Evolutionary conservation across 495 filamentous ascomycete species (phyloP), one percentile per base, ranked within the genome.

Genomic region (Lindgomyces ingoldianus): DNA sequence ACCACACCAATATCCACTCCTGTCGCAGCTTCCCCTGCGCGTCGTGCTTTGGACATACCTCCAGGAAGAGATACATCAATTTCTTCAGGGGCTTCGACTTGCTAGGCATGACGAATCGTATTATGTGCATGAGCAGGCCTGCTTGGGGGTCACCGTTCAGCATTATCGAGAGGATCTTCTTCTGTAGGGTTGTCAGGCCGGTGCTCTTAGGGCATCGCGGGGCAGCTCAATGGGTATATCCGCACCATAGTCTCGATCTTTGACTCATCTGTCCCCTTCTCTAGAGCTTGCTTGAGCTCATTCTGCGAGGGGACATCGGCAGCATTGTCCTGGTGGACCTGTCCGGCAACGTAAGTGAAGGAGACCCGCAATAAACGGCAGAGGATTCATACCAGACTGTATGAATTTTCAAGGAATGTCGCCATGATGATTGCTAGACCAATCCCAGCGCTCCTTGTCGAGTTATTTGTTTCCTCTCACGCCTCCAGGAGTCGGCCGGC

Each of bases 1-100:
- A 98, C 94, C 95, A 98, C 68, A 99, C 95, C 72, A 99, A 81
- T 76, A 99, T 98, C 89, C 96, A 96, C 83, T 99, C 95, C 77
- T 98, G 94, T 83, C 96, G 96, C 56, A 98, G 79, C 81, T 97
- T 98, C 71, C 95, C 95, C 65, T 79, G 85, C 24, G 87, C 80
- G 76, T 98, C 95, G 44, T 87, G 87, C 76, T 99, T 99, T 25
- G 95, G 95, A 75, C 94, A 98, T 71, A 98, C 93, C 78, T 99
- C 95, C 77, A 97, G 96, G 80, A 97, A 99, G 77, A 98, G 93
- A 78, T 99, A 99, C 16, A 99, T 84, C 44, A 99, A 80, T 79
- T 98, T 98, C 84, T 99, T 99, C 70, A 99, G 80, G n/a, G 86
- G 80, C 77, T 98, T 98, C 78, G 87, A 91, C 80, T 90, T 96